Conservation (phyloP, 257 asterid species). For the Parsonsia alboflavescens region DNA sequence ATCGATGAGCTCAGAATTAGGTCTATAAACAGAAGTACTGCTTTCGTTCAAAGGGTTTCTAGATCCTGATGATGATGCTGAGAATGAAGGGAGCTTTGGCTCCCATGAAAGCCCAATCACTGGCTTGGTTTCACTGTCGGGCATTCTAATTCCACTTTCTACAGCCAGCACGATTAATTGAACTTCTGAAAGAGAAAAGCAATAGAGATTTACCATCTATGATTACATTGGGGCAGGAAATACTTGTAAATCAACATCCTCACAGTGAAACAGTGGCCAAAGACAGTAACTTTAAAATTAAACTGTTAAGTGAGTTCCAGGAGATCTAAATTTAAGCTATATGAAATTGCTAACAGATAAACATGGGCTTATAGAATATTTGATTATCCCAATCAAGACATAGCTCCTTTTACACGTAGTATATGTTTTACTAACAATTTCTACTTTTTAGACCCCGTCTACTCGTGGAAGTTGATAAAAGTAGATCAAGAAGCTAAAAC, state of each 20-base stretch:
- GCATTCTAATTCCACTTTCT: neutral
- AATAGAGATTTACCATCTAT: neutral
- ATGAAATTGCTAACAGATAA: neutral
- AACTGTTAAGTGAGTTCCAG: neutral
- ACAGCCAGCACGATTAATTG: neutral
- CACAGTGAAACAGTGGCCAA: neutral
- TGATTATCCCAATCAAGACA: no score
- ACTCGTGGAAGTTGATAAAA: neutral
- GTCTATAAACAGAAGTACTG: conserved; percentile 32
- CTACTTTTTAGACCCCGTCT: no score
- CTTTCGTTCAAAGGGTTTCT: conserved; percentile 5
- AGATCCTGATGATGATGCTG: conserved; percentile 13
- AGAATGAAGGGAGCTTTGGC: conserved; percentile 46
- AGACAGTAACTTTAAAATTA: neutral
- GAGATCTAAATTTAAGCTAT: neutral
- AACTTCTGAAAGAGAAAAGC: neutral
- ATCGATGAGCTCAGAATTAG: conserved; percentile 57
- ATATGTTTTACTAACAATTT: neutral
- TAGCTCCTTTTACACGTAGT: neutral
- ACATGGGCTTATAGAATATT: neutral
- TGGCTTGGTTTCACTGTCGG: conserved; percentile 8
- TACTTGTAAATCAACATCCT: neutral
- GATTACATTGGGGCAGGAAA: neutral
- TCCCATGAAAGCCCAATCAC: conserved; percentile 72
- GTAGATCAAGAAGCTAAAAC: neutral